A percentile compares a stretch with the other conserved stretches of the same genome.
These are phyloP conservation scores for Ogataea trehalophila DNA, from an alignment of 805 yeast genomes.

Conservation along the genomic window DNA sequence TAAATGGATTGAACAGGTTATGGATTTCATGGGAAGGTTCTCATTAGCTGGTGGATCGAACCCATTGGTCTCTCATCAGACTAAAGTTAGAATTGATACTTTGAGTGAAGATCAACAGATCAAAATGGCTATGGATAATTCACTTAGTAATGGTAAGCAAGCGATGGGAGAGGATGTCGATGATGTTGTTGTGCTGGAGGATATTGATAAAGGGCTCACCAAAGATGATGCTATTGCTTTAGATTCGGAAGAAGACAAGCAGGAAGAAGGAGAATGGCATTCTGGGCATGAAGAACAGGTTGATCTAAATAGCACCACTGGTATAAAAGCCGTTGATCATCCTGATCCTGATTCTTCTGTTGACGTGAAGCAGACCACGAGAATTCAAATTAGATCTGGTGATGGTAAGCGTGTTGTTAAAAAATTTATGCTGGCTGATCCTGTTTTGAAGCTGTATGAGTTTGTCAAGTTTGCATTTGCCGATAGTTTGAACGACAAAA, in stretches of 20 bases:
- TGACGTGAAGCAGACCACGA: constrained; percentile 52
- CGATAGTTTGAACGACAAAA: constrained; percentile 34
- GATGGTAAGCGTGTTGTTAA: constrained; percentile 81
- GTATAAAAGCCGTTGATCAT: constrained; percentile 33
- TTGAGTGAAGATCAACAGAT: constrained; percentile 83
- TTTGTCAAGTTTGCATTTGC: constrained; percentile 58
- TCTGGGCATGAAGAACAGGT: background rate
- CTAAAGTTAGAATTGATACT: constrained; percentile 54
- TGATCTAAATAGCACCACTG: background rate
- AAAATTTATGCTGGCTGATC: constrained; percentile 55
- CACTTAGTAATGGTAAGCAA: constrained; percentile 35
- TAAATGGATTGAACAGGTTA: constrained; percentile 61
- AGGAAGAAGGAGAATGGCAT: constrained; percentile 23
- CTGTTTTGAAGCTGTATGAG: constrained; percentile 56
- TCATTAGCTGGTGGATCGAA: constrained; percentile 59
- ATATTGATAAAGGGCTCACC: constrained; percentile 5
- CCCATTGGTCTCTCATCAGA: constrained; percentile 60
- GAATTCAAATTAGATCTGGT: constrained; percentile 85
- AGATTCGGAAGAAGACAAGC: constrained; percentile 13
- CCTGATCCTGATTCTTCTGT: constrained; percentile 54
- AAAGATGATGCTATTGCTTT: constrained; percentile 20
- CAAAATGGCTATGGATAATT: constrained; percentile 66
- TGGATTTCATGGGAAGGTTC: constrained; percentile 61
- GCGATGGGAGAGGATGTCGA: constrained; percentile 26
- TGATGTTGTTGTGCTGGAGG: constrained; percentile 20